These are phyloP conservation scores for Gynandropsis gynandra DNA, from an alignment of 345 rosid genomes.

Conservation along the genomic window DNA sequence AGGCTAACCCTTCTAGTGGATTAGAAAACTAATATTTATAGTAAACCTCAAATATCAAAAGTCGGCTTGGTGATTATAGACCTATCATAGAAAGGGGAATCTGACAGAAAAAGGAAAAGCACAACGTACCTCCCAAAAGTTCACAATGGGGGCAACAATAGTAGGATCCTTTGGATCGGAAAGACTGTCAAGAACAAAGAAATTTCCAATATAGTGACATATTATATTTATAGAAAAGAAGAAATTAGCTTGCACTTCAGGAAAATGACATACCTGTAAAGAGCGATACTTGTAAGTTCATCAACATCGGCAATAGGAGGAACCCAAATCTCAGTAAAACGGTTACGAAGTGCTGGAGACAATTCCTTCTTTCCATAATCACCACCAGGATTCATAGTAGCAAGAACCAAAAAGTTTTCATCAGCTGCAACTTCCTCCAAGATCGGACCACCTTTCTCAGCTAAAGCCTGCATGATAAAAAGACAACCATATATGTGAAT, in stretches of 20 bases:
- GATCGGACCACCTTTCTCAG: conserved; percentile 84
- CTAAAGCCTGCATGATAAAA: conserved; percentile 54
- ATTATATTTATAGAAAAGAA: conserved; percentile 1
- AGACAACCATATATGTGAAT: conserved; percentile 6
- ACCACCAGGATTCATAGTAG: conserved; percentile 99
- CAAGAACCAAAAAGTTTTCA: conserved; percentile 63
- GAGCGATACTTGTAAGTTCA: conserved; percentile 74
- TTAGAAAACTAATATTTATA: no score
- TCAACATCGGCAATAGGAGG: conserved; percentile 54
- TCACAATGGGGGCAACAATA: conserved; percentile 56
- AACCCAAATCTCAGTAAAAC: conserved; percentile 98
- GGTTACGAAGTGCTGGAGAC: conserved; percentile 92
- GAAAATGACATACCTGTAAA: conserved; percentile 40
- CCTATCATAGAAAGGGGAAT: no score
- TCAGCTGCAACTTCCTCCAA: conserved; percentile 77
- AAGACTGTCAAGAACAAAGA: conserved; percentile 34
- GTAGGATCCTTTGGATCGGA: conserved; percentile 32
- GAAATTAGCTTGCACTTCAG: conserved; percentile 10
- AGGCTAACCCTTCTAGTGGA: no score
- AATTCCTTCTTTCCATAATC: conserved; percentile 97
- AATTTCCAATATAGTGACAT: conserved; percentile 2
- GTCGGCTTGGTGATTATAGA: no score
- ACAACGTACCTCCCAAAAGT: conserved; percentile 63
- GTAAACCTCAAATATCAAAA: no score
- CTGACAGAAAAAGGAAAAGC: neutral